Evolutionary conservation across 192 early-diverging fungal species (phyloP), one percentile per base, ranked within the genome.

Genomic region (Coemansia sp.): DNA sequence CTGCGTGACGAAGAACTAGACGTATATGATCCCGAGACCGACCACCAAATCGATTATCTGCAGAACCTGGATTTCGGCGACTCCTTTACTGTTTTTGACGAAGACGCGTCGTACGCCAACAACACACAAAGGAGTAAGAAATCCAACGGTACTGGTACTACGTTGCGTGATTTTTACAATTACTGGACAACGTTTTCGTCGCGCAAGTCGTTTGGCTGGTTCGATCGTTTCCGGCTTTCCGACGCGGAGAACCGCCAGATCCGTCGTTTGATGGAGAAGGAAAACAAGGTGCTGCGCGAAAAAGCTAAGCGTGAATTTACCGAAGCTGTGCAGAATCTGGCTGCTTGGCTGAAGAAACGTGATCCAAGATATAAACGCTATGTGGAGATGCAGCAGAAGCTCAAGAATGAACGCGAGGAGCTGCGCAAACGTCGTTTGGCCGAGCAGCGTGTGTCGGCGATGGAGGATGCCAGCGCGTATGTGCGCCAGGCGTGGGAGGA

Each of bases 201-300:
- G 14, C 73, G 80, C 64, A 98, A 98, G 77, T 90, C 89, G n/a
- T 99, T 98, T 66, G 84, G 85, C 31, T 99, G 97, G 97, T 84
- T 84, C 54, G 97, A 99, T 78, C 90, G 94, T 63, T 94, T 89
- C 78, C 81, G 89, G 11, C 84, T 94, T 3, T 81, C 88, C 0
- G 94, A 96, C 50, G 83, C 83, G 33, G 92, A 90, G 25, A 93
- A 96, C 81, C 87, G 97, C 22, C 75, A 84, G 36, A 71, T 92
- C 7, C 86, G 92, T 12, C 83, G 94, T 32, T 73, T 87, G 14
- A 96, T 97, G 92, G 95, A 98, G 66, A 91, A 91, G 63, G 90
- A 97, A 59, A 99, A 99, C 83, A 87, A 88, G 64, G 92, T 90
- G 58, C 76, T 86, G 16, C 82, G 97, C n/a, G 89, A 92, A 25